Conservation (phyloP, 306 rosid species). For the Mucuna pruriens region DNA sequence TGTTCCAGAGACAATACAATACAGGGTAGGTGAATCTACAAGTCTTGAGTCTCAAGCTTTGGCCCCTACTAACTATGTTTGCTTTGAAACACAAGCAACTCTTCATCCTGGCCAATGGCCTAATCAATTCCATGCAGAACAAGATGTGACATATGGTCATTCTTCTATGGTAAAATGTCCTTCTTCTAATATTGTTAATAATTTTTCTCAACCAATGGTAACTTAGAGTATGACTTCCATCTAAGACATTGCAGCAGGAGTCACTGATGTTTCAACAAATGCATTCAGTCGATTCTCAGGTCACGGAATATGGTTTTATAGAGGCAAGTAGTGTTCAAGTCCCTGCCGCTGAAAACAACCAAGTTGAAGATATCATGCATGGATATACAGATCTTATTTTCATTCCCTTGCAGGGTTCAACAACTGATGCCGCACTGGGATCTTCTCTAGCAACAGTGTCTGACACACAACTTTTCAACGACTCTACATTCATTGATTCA, state of each 20-base stretch:
- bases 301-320: no score
- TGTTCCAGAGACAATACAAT: constrained; percentile 24
- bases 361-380: no score
- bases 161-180: constrained; percentile 47
- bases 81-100: constrained; percentile 62
- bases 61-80: constrained; percentile 55
- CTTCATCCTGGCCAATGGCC: constrained; percentile 52
- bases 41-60: constrained; percentile 59
- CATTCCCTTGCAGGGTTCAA: not conserved
- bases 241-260: no score
- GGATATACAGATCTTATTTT: no score
- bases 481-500: not conserved
- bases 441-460: no score
- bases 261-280: not conserved
- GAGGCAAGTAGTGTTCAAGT: no score
- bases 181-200: constrained; percentile 40
- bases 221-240: no score
- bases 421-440: no score
- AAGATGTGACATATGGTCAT: constrained; percentile 50
- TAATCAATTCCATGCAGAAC: constrained; percentile 41
- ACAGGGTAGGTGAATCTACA: constrained; percentile 30
- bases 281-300: not conserved
- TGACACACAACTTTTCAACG: not conserved
- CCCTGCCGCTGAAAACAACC: no score
- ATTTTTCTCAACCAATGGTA: constrained; percentile 46